A percentile compares a stretch with the other conserved stretches of the same genome.
These are phyloP conservation scores for Themeda triandra DNA, from an alignment of 176 grass and related monocot genomes.

Conservation along the genomic window DNA sequence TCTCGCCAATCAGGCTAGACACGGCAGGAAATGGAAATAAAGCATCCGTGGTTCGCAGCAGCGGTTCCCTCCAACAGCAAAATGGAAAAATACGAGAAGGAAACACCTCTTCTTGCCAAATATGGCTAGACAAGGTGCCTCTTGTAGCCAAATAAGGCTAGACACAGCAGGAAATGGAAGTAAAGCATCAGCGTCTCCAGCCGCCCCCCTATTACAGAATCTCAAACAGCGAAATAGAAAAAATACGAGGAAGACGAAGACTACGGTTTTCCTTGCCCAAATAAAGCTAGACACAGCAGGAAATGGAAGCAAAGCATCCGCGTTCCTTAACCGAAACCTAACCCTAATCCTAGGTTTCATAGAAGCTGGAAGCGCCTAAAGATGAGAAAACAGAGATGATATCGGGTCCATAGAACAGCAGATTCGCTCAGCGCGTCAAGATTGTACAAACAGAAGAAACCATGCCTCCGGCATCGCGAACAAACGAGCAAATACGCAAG, in stretches of 20 bases:
- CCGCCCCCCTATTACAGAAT: background rate
- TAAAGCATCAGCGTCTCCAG: background rate
- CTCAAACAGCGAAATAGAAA: background rate
- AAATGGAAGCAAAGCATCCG: background rate
- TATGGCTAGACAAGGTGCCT: background rate
- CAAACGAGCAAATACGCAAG: no score
- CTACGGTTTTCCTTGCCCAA: background rate
- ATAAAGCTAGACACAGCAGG: background rate
- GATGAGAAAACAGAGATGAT: background rate
- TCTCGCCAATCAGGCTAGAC: slow-evolving; percentile 1
- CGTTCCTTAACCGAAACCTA: background rate
- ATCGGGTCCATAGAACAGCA: background rate
- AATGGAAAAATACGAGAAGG: background rate
- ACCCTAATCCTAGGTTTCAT: background rate
- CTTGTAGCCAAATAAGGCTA: slow-evolving; percentile 4
- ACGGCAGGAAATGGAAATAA: background rate
- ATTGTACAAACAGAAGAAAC: background rate
- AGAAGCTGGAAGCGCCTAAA: background rate
- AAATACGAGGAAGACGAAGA: background rate
- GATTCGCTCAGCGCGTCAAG: background rate
- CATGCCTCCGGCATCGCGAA: no score
- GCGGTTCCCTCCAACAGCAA: background rate
- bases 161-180: background rate
- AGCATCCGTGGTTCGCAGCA: background rate
- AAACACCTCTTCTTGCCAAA: background rate